Evolutionary conservation across 129 eudicot genomes (phyloP), one percentile per base, ranked within the genome.

Genomic region (Flaveria bidentis): DNA sequence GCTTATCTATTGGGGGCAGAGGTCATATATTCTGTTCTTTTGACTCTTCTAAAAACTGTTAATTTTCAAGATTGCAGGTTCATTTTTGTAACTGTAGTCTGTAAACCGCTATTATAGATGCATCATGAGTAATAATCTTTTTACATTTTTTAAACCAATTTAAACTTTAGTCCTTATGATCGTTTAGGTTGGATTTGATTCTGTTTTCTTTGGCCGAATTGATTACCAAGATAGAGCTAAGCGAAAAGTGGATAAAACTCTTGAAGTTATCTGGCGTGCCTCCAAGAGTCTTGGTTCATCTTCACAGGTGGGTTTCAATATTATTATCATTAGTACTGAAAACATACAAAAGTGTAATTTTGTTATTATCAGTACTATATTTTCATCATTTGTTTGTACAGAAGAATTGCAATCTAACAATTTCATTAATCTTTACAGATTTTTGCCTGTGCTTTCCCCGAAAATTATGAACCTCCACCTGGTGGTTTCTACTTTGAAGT

Each of bases 1-100:
- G 99, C 96, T 63, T 94, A 94, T 83, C 86, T 91, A 61, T 79
- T 94, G 80, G 96, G 99, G 13, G 97, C 99, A 68, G 99, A 94
- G 97, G 99, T 91, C 30, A 28, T 16, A 16, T 68, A 60, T 69
- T 47, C 49, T 75, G 20, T 80, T 18, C 76, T 58, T 1, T 8
- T 58, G 30, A 9, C 55, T 42, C 45, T 23, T 52, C 2, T 42
- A 25, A 55, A 53, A 41, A 39, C 0, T 41, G 33, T 16, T 16
- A 0, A 14, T 66, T 36, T 36, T 53, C 22, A 63, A 63, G 44
- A 36, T 44, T 58, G 41, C 15, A 1, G 18, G 20, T 39, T 55
- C 22, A 15, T 22, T 57, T 42, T 57, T 56, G 33, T 42, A 15
- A 14, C 12, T 45, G 49, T 9, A 45, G 49, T 45, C 49, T 10